Evolutionary conservation across 2,329 filamentous ascomycete genomes (phyloP).

Genomic region (Phaeosphaeriaceae sp.): DNA sequence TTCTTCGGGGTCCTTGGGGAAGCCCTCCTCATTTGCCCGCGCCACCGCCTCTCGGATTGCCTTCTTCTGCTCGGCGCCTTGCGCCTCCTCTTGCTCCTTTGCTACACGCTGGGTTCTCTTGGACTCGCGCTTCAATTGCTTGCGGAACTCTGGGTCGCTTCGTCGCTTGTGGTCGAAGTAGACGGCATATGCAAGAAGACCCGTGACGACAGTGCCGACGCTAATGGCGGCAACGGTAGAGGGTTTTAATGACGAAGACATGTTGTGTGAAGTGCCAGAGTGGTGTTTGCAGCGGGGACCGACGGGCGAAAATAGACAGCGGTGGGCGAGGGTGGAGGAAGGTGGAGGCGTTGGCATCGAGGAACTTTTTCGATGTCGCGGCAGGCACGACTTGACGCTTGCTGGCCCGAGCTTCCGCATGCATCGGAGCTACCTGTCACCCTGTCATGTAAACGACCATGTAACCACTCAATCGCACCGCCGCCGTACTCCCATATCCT

Average conservation of each 20-base stretch:
- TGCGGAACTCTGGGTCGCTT: slow-evolving; percentile 69
- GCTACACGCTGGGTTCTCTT: slow-evolving; percentile 73
- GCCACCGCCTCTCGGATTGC: slow-evolving; percentile 78
- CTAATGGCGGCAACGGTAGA: slow-evolving; percentile 65
- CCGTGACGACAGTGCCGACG: slow-evolving; percentile 65
- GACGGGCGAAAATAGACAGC: slow-evolving; percentile 4
- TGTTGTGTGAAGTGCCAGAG: slow-evolving; percentile 13
- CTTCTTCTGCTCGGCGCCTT: slow-evolving; percentile 71
- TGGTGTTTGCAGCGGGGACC: slow-evolving; percentile 9
- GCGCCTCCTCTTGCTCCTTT: slow-evolving; percentile 74
- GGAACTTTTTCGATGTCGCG: slow-evolving; percentile 35
- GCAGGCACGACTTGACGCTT: slow-evolving; percentile 23
- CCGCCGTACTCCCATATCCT: background rate
- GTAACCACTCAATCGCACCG: background rate
- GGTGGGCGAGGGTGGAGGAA: slow-evolving; percentile 10
- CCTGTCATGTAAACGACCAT: slow-evolving; percentile 8
- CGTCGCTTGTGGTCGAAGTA: slow-evolving; percentile 73
- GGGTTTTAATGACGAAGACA: slow-evolving; percentile 57
- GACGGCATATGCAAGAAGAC: slow-evolving; percentile 68
- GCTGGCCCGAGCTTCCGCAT: slow-evolving; percentile 30
- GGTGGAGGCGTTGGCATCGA: slow-evolving; percentile 13
- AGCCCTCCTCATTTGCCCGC: slow-evolving; percentile 87
- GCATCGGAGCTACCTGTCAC: slow-evolving; percentile 9
- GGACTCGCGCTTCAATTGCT: slow-evolving; percentile 73
- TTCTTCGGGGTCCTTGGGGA: slow-evolving; percentile 88